These are phyloP conservation scores for Sclerotinia borealis DNA, from an alignment of 2,329 filamentous ascomycete species.

Conservation along the genomic window DNA sequence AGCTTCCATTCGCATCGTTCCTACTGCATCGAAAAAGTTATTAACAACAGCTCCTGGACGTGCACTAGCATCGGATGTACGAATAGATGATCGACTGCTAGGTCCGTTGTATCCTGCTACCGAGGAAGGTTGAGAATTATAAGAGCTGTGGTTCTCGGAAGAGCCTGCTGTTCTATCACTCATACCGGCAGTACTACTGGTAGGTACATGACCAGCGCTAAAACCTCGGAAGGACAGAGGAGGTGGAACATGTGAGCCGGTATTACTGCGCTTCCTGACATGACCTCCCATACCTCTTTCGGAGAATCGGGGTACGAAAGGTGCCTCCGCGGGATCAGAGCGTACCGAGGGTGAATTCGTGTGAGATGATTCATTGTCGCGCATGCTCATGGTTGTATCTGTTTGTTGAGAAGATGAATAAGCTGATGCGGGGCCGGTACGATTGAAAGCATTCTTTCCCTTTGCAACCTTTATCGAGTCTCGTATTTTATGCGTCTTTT, in stretches of 20 bases:
- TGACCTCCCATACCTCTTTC: constrained; percentile 52
- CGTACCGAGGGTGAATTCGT: constrained; percentile 18
- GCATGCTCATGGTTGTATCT: constrained; percentile 15
- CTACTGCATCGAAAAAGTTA: constrained; percentile 76
- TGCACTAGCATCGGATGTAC: constrained; percentile 30
- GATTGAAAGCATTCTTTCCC: constrained; percentile 42
- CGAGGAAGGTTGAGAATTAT: constrained; percentile 47
- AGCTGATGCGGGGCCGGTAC: constrained; percentile 35
- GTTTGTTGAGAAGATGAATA: constrained; percentile 24
- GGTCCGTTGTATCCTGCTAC: constrained; percentile 36
- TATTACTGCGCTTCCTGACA: constrained; percentile 83
- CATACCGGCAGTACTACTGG: constrained; percentile 52
- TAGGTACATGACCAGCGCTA: constrained; percentile 38
- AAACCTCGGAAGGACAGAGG: constrained; percentile 74
- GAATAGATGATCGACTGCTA: constrained; percentile 33
- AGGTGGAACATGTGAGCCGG: constrained; percentile 66
- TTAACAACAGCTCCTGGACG: constrained; percentile 30
- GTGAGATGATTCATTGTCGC: constrained; percentile 25
- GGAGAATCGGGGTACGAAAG: constrained; percentile 63
- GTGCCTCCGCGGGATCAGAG: constrained; percentile 54
- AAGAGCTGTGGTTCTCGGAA: constrained; percentile 45
- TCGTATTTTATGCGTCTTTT: constrained; percentile 52
- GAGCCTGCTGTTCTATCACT: constrained; percentile 51
- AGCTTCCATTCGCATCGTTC: constrained; percentile 93
- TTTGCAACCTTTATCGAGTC: constrained; percentile 91